phyloP scores from a whole-genome alignment of 208 protist species.

The Trypanosoma melophagium region DNA sequence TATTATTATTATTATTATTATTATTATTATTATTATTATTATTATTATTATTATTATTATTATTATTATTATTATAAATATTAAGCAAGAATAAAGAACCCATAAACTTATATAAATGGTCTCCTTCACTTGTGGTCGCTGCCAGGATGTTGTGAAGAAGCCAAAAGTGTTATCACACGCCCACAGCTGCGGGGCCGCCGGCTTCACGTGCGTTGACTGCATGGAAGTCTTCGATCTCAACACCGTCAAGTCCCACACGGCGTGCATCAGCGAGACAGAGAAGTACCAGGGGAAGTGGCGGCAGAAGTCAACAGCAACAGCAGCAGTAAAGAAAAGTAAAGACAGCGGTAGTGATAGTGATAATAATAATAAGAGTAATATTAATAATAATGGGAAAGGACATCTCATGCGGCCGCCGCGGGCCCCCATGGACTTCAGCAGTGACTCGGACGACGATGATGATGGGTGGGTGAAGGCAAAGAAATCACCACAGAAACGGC shows the following conservation, averaged over 20 bases:
- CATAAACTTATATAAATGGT: constrained; percentile 54
- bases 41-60: too few species aligned
- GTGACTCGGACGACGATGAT: too few species aligned
- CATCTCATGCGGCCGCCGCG: constrained; percentile 30
- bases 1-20: too few species aligned
- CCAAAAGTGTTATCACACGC: constrained; percentile 78
- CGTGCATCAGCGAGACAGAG: constrained; percentile 80
- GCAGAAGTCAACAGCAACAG: constrained; percentile 32
- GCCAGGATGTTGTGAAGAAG: constrained; percentile 91
- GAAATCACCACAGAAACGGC: not conserved
- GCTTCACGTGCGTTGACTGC: constrained; percentile 90
- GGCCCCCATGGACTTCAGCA: constrained; percentile 50
- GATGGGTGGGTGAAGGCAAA: not conserved
- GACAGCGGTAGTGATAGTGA: constrained; percentile 28
- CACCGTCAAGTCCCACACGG: constrained; percentile 76
- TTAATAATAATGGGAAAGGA: too few species aligned
- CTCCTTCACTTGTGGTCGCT: constrained; percentile 83
- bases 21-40: too few species aligned
- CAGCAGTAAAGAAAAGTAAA: constrained; percentile 9
- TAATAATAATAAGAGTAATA: not conserved
- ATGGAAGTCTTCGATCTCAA: constrained; percentile 78
- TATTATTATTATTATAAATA: constrained; percentile 26
- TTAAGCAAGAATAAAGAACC: not conserved
- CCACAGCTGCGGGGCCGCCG: constrained; percentile 41
- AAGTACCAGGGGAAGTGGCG: constrained; percentile 89